These are phyloP conservation scores for Melaleuca alternifolia DNA, from an alignment of 345 rosid species.

Conservation along the genomic window DNA sequence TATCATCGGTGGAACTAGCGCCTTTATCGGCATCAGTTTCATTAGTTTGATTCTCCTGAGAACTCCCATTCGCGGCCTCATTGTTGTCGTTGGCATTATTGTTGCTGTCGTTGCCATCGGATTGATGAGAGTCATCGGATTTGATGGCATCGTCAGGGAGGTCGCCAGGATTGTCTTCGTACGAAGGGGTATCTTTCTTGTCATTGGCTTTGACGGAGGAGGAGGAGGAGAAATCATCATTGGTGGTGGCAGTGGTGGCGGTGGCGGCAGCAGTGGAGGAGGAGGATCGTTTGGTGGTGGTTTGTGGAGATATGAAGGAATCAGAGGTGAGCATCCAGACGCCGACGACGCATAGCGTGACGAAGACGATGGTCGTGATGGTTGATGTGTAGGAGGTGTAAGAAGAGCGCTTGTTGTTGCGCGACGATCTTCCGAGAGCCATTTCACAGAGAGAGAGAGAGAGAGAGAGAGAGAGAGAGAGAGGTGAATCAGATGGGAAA, in stretches of 20 bases:
- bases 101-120: neutral
- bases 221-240: slow-evolving; percentile 9
- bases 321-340: slow-evolving; percentile 72
- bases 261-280: neutral
- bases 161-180: slow-evolving; percentile 74
- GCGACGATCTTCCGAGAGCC: slow-evolving; percentile 44
- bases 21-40: neutral
- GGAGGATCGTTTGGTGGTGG: slow-evolving; percentile 16
- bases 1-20: neutral
- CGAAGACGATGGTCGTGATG: slow-evolving; percentile 51
- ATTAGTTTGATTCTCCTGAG: neutral
- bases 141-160: slow-evolving; percentile 81
- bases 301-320: slow-evolving; percentile 33
- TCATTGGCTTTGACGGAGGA: neutral
- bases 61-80: neutral
- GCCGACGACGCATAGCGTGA: slow-evolving; percentile 56
- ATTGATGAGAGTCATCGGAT: slow-evolving; percentile 36
- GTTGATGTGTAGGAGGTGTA: slow-evolving; percentile 27
- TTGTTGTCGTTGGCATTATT: neutral
- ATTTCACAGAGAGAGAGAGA: slow-evolving; percentile 2
- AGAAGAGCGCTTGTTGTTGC: slow-evolving; percentile 38
- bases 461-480: neutral
- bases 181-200: slow-evolving; percentile 24
- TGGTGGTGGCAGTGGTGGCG: neutral
- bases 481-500: neutral